Percentiles rank a stretch among this genome's conserved stretches.
Conservation (phyloP, 192 early-diverging fungal genomes). For the Backusella luteola region DNA sequence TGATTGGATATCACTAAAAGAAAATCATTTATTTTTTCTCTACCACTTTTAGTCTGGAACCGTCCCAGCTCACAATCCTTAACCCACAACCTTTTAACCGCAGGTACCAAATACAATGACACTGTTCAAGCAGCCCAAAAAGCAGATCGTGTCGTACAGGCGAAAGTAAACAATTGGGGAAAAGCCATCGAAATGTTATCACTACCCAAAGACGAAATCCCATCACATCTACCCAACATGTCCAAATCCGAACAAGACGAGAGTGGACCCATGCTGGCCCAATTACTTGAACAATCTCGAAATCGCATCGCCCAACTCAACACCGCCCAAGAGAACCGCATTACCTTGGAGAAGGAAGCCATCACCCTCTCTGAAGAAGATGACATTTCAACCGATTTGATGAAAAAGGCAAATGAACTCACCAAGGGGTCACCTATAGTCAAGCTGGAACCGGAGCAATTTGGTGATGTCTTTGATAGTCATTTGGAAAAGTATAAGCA, state of each 20-base stretch:
- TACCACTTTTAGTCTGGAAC: slow-evolving; percentile 47
- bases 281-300: background rate
- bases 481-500: slow-evolving; percentile 70
- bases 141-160: slow-evolving; percentile 52
- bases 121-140: slow-evolving; percentile 60
- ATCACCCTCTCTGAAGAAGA: slow-evolving; percentile 65
- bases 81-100: slow-evolving; percentile 54
- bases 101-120: slow-evolving; percentile 46
- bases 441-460: slow-evolving; percentile 73
- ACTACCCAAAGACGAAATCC: slow-evolving; percentile 22
- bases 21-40: background rate
- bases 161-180: slow-evolving; percentile 58
- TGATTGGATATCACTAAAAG: background rate
- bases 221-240: slow-evolving; percentile 8
- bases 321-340: slow-evolving; percentile 33
- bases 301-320: slow-evolving; percentile 10
- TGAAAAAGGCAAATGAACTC: slow-evolving; percentile 62
- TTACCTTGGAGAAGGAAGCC: slow-evolving; percentile 52
- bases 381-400: slow-evolving; percentile 68
- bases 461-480: slow-evolving; percentile 68
- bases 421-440: slow-evolving; percentile 57
- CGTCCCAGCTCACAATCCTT: slow-evolving; percentile 52
- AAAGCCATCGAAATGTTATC: slow-evolving; percentile 57
- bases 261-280: slow-evolving; percentile 11
- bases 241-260: background rate